These are phyloP conservation scores for Phytophthora foliorum DNA, from an alignment of 352 stramenopile genomes.

Conservation along the genomic window DNA sequence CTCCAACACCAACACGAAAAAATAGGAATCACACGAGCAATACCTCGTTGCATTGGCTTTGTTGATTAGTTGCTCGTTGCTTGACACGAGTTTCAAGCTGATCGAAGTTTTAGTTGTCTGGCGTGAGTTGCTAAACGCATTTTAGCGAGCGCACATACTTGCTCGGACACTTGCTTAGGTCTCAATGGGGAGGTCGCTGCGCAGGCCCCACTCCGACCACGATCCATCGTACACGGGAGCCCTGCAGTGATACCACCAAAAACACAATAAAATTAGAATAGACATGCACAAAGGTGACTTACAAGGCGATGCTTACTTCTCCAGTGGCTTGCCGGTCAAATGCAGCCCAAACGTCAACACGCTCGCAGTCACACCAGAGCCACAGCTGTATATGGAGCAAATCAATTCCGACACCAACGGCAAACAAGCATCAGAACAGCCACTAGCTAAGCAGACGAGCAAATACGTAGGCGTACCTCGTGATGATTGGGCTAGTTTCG, in stretches of 20 bases:
- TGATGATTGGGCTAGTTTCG: slow-evolving; percentile 70
- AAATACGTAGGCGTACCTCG: slow-evolving; percentile 47
- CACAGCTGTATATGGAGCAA: slow-evolving; percentile 54
- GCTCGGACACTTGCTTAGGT: slow-evolving; percentile 22
- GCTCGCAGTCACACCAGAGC: slow-evolving; percentile 77
- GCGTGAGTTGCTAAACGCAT: background rate
- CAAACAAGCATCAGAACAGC: background rate
- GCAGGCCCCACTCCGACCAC: slow-evolving; percentile 89
- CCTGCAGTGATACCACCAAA: slow-evolving; percentile 34
- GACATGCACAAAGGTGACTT: background rate
- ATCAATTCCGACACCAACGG: background rate
- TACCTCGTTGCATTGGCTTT: too few species aligned
- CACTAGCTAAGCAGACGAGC: background rate
- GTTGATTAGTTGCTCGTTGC: slow-evolving; percentile 11
- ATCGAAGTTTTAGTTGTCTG: slow-evolving; percentile 1
- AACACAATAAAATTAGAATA: slow-evolving; percentile 6
- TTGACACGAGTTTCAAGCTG: slow-evolving; percentile 7
- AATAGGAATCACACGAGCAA: too few species aligned
- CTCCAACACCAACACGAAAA: too few species aligned
- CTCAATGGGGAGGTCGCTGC: slow-evolving; percentile 66
- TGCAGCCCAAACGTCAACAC: slow-evolving; percentile 78
- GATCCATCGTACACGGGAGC: slow-evolving; percentile 91
- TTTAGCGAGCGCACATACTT: slow-evolving; percentile 2
- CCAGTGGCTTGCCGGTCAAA: slow-evolving; percentile 66
- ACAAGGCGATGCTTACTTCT: slow-evolving; percentile 54